Evolutionary conservation across 2,329 filamentous ascomycete species (phyloP), one percentile per base, ranked within the genome.

Genomic region (Aureobasidium leucospermi): DNA sequence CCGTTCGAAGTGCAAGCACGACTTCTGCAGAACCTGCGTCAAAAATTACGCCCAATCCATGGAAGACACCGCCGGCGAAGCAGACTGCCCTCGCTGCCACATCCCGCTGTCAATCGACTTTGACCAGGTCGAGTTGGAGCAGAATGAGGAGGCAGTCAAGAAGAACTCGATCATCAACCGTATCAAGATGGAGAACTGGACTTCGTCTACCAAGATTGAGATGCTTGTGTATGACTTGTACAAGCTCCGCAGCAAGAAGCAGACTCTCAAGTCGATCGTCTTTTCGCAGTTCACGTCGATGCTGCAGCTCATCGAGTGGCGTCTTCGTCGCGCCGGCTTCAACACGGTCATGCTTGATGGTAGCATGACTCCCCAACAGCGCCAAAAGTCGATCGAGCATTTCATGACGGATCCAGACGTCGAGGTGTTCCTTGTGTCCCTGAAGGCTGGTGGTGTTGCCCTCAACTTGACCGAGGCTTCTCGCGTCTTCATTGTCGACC

Each of bases 111-210:
- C 85, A 0, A 96, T 99, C 65, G 94, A 99, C 72, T 85, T 96
- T 41, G 93, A 96, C 70, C 92, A 96, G 74, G 90, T 92, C 0
- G 92, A 96, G 65, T 92, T 96, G 58, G 92, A 96, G 74, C 92
- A 96, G 73, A 90, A 96, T 63, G 89, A 93, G 71, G 81, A 85
- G 1, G 76, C 86, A 6, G 85, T 96, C 61, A 96, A 96, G 81
- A 96, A 96, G 75, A 92, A 86, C 13, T 96, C 91, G 1, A 99
- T 99, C 72, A 95, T 97, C 79, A 97, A 97, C 73, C 89, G 94
- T 59, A 97, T 99, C 76, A 90, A 93, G 74, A 96, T 97, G 92
- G 90, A 96, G 71, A 89, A 97, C 68, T 99, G 94, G 94, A 96
- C 91, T 0, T 96, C 90, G 0, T 96, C 91, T 1, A 96, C 92